A percentile compares a stretch with the other conserved stretches of the same genome.
Conservation (phyloP, 1,139 yeast species). For the Pichia sp. region DNA sequence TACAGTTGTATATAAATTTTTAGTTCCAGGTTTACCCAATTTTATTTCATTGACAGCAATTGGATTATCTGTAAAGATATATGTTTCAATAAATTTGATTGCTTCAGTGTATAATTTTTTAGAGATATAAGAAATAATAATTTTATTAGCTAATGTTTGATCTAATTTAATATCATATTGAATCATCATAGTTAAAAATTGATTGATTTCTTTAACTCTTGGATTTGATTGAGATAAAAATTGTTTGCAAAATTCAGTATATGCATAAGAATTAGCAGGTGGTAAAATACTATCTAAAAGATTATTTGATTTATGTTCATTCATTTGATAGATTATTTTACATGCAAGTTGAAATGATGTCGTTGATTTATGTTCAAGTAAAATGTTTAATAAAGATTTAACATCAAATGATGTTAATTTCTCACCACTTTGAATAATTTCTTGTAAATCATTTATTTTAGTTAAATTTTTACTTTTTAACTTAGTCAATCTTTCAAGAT, state of each 20-base stretch:
- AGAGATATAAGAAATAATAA: constrained; percentile 20
- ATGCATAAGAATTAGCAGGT: constrained; percentile 24
- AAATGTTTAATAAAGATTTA: constrained; percentile 18
- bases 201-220: constrained; percentile 21
- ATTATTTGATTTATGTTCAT: constrained; percentile 15
- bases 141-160: constrained; percentile 24
- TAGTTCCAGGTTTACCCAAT: background rate
- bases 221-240: constrained; percentile 23
- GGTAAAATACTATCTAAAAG: constrained; percentile 23
- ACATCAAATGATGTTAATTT: constrained; percentile 23
- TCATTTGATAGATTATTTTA: constrained; percentile 21
- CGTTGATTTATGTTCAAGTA: constrained; percentile 20
- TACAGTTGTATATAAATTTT: constrained; percentile 11
- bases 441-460: constrained; percentile 13
- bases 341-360: constrained; percentile 20
- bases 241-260: constrained; percentile 23
- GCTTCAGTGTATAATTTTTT: constrained; percentile 23
- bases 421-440: constrained; percentile 19
- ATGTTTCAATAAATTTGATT: constrained; percentile 21
- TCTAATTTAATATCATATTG: constrained; percentile 19
- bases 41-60: constrained; percentile 12
- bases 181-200: constrained; percentile 21
- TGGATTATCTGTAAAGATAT: constrained; percentile 12
- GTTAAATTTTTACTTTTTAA: constrained; percentile 7
- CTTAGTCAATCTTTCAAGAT: constrained; percentile 10